phyloP scores from a whole-genome alignment of 495 filamentous ascomycete species.

The Tuber melanosporum region DNA sequence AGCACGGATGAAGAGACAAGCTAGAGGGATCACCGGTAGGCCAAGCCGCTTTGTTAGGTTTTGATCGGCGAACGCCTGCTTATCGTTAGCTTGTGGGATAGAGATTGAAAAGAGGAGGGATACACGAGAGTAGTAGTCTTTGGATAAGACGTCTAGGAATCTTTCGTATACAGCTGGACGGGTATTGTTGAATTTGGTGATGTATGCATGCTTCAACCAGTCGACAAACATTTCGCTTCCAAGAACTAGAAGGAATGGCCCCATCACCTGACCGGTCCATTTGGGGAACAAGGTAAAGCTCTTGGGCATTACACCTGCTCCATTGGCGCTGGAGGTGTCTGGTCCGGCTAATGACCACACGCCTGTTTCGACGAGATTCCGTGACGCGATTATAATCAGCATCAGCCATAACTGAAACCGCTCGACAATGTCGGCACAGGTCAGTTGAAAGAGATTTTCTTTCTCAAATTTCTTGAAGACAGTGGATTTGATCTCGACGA shows the following conservation, averaged over 20 bases:
- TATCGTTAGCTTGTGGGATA: constrained; percentile 4
- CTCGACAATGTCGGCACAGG: constrained; percentile 94
- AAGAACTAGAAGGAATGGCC: constrained; percentile 85
- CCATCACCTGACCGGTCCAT: constrained; percentile 80
- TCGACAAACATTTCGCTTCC: constrained; percentile 96
- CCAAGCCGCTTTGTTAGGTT: constrained; percentile 84
- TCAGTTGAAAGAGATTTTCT: constrained; percentile 93
- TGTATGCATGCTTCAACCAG: constrained; percentile 95
- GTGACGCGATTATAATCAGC: constrained; percentile 87
- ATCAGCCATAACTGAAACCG: constrained; percentile 97
- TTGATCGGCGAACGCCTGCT: constrained; percentile 77
- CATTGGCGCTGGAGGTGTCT: constrained; percentile 41
- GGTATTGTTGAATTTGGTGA: constrained; percentile 96
- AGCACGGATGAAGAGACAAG: constrained; percentile 90
- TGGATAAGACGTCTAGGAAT: constrained; percentile 86
- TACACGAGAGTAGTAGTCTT: constrained; percentile 94
- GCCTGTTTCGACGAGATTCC: constrained; percentile 92
- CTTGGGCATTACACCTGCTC: constrained; percentile 66
- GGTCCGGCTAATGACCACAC: constrained; percentile 53
- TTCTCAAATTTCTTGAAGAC: constrained; percentile 98
- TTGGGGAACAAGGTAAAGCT: constrained; percentile 83
- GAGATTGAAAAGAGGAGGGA: constrained; percentile 31
- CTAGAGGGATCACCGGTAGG: constrained; percentile 83
- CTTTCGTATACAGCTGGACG: constrained; percentile 80
- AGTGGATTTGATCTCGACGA: constrained; percentile 94